Base-by-base conservation (phyloP, 805 yeast genomes). In the Cyberlindnera sargentensis region DNA sequence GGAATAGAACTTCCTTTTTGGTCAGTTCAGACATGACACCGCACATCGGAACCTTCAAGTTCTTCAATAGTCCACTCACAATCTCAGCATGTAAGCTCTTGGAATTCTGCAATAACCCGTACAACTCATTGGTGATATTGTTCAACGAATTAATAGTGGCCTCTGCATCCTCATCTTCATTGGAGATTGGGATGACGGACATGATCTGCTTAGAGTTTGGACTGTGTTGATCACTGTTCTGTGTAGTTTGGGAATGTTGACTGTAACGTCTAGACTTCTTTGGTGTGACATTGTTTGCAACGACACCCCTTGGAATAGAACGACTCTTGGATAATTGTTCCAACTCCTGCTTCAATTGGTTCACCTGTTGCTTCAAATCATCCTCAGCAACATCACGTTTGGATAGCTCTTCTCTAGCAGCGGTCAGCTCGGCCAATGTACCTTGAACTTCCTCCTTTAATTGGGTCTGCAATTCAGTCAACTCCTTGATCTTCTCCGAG, bases 1-100 rank as follows among this genome's bases (percentile, higher is more conserved):
- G 99, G 80, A 89, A 93, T 43, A 93, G 71, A 8, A 91, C 95
- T 62, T 93, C 98, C 59, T 89, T 88, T 60, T 87, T 77, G 11
- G 90, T 80, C 50, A 88, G 70, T 56, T 82, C 87, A 38, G 87
- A 82, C 36, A 93, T 89, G 39, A 84, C 87, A 47, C 88, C 84
- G 24, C 95, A 83, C 33, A 82, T 78, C 37, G 98, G 97, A 42
- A 90, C 79, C 64, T 80, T 84, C 63, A 91, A 73, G 8, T 88
- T 90, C 68, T 80, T 84, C 58, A 93, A 71, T 48, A 93, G 70
- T 5, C 95, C 95, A 53, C 84, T 90, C 29, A 89, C 83, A 40
- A 88, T 84, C 64, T 91, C 97, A 47, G 78, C 73, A 61, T 86
- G 91, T 49, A 91, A 68, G 41, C 76, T 71, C 46, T 77, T 76